Evolutionary conservation across 2,329 filamentous ascomycete genomes (phyloP).

Genomic region (Hysterium pulicare): DNA sequence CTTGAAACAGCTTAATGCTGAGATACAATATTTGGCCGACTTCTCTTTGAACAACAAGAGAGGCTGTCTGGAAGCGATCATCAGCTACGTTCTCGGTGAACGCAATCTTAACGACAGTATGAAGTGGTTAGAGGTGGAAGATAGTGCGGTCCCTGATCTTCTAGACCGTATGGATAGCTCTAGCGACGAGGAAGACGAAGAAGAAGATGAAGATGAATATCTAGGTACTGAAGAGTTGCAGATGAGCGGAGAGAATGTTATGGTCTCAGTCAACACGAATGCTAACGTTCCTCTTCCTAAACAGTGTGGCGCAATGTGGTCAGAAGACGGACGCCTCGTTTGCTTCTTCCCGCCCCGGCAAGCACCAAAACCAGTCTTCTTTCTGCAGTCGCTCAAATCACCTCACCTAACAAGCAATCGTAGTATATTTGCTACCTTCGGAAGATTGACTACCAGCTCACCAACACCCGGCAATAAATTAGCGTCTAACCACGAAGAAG

Average conservation of each 20-base stretch:
- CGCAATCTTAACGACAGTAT: constrained; percentile 57
- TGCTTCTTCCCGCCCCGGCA: constrained; percentile 56
- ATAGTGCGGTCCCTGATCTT: constrained; percentile 5
- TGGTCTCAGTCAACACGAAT: constrained; percentile 57
- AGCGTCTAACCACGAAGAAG: constrained; percentile 25
- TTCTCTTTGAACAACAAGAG: constrained; percentile 51
- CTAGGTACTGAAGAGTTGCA: constrained; percentile 38
- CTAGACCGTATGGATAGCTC: constrained; percentile 66
- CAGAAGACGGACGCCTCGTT: constrained; percentile 54
- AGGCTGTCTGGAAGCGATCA: constrained; percentile 59
- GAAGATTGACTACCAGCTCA: constrained; percentile 53
- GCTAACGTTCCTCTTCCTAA: constrained; percentile 62
- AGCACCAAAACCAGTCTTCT: constrained; percentile 50
- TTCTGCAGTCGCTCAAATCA: constrained; percentile 40
- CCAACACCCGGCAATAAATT: constrained; percentile 44
- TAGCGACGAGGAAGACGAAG: constrained; percentile 73
- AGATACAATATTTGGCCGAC: constrained; percentile 54
- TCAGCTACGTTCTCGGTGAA: constrained; percentile 60
- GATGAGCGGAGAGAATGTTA: constrained; percentile 49
- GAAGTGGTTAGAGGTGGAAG: constrained; percentile 54
- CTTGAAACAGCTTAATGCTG: constrained; percentile 47
- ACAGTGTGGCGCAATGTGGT: constrained; percentile 57
- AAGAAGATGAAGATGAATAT: constrained; percentile 51
- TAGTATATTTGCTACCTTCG: constrained; percentile 62
- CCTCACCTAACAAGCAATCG: constrained; percentile 47